phyloP scores from a whole-genome alignment of 129 eudicot genomes.

The Chrysanthemum lavandulifolium region DNA sequence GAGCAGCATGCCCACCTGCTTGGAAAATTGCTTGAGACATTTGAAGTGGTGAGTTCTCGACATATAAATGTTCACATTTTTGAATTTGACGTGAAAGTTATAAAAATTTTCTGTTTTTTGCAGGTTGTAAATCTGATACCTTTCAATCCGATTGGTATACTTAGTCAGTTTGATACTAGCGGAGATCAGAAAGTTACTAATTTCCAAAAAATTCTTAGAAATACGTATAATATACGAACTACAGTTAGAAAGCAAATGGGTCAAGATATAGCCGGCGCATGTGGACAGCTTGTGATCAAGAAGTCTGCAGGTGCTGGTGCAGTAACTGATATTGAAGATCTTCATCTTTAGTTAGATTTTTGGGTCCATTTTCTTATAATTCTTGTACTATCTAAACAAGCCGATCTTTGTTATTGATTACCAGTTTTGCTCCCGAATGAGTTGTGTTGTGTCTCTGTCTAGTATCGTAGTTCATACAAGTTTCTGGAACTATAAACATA shows the following conservation, averaged over 20 bases:
- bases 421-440: neutral
- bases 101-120: conserved; percentile 19
- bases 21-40: conserved; percentile 77
- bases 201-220: conserved; percentile 75
- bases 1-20: conserved; percentile 97
- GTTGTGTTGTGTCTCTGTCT: neutral
- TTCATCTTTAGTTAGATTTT: conserved; percentile 33
- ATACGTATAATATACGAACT: conserved; percentile 68
- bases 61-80: neutral
- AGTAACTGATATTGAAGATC: conserved; percentile 91
- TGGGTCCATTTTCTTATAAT: conserved; percentile 19
- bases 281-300: conserved; percentile 95
- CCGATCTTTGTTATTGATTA: conserved; percentile 8
- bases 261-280: conserved; percentile 96
- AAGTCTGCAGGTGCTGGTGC: conserved; percentile 53
- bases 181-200: conserved; percentile 50
- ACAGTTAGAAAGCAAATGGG: conserved; percentile 98
- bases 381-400: neutral
- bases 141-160: conserved; percentile 84
- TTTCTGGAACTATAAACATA: neutral
- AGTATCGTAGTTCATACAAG: neutral
- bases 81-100: neutral
- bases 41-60: conserved; percentile 70
- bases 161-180: conserved; percentile 70
- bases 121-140: conserved; percentile 96